Conservation (phyloP, 257 asterid genomes). For the Echium plantagineum region DNA sequence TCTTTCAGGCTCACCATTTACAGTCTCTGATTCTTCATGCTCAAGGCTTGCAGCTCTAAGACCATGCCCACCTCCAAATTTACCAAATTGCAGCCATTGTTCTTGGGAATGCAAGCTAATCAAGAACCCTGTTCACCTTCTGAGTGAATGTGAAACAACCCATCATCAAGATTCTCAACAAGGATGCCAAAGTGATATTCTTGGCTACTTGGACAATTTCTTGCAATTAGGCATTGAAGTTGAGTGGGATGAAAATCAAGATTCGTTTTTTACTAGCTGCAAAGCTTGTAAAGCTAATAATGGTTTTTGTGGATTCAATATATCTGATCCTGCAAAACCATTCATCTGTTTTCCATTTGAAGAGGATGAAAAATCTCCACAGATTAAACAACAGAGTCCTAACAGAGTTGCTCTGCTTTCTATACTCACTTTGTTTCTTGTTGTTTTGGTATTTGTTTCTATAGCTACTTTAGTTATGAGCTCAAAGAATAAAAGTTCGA, state of each 20-base stretch:
- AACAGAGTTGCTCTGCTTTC: conserved; percentile 35
- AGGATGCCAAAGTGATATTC: conserved; percentile 65
- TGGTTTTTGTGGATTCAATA: conserved; percentile 76
- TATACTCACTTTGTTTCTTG: conserved; percentile 31
- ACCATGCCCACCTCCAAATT: conserved; percentile 52
- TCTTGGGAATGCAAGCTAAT: conserved; percentile 63
- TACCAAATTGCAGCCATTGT: conserved; percentile 68
- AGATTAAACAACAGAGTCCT: conserved; percentile 28
- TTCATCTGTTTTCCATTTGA: conserved; percentile 48
- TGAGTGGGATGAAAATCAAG: conserved; percentile 73
- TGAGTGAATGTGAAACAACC: conserved; percentile 47
- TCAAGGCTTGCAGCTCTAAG: conserved; percentile 59
- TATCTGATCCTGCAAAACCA: conserved; percentile 37
- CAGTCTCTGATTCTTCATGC: conserved; percentile 70
- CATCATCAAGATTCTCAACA: conserved; percentile 48
- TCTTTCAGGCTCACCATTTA: conserved; percentile 58
- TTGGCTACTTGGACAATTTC: conserved; percentile 56
- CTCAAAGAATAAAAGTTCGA: conserved; percentile 20
- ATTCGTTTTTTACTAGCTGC: conserved; percentile 52
- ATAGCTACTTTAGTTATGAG: conserved; percentile 33
- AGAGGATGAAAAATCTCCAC: conserved; percentile 9
- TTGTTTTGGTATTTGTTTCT: conserved; percentile 37
- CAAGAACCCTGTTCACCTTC: conserved; percentile 43
- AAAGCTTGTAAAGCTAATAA: conserved; percentile 35
- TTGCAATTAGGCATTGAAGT: conserved; percentile 56